These are phyloP conservation scores for Pseudocercospora vitis DNA, from an alignment of 2,329 filamentous ascomycete genomes.

Conservation along the genomic window DNA sequence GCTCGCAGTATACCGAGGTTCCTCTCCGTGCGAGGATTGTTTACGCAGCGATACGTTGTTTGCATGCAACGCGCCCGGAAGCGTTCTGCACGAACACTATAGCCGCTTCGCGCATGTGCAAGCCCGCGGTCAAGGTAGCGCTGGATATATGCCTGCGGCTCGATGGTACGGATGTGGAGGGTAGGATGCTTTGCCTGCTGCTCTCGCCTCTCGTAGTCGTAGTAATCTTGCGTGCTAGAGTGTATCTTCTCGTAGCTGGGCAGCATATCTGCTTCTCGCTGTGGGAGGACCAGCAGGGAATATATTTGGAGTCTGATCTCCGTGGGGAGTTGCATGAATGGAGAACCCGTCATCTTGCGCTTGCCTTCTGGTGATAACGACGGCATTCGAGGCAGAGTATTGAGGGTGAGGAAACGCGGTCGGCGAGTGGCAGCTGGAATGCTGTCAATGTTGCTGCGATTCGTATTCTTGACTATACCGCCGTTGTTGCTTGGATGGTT, in stretches of 20 bases:
- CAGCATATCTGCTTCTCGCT: slow-evolving; percentile 31
- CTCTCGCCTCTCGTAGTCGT: slow-evolving; percentile 41
- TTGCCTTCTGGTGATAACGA: slow-evolving; percentile 12
- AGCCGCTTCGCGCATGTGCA: slow-evolving; percentile 40
- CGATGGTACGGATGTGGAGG: slow-evolving; percentile 47
- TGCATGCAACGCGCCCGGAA: slow-evolving; percentile 46
- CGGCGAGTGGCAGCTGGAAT: background rate
- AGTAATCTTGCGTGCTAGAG: slow-evolving; percentile 43
- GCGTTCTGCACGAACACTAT: slow-evolving; percentile 43
- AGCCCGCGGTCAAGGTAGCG: slow-evolving; percentile 28
- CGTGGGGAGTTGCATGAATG: slow-evolving; percentile 46
- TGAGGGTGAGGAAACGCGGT: slow-evolving; percentile 21
- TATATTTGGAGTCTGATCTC: slow-evolving; percentile 52
- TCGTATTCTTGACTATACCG: background rate
- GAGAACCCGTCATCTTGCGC: slow-evolving; percentile 20
- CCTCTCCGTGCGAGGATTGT: slow-evolving; percentile 42
- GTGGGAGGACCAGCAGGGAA: slow-evolving; percentile 45
- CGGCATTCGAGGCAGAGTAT: slow-evolving; percentile 18
- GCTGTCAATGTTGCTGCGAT: background rate
- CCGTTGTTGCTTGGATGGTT: slow-evolving; percentile 16
- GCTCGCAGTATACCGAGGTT: slow-evolving; percentile 33
- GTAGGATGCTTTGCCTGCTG: slow-evolving; percentile 25
- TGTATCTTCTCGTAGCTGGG: slow-evolving; percentile 35
- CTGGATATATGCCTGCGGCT: slow-evolving; percentile 38
- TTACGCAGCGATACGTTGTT: slow-evolving; percentile 58